Percentiles rank a stretch among this genome's conserved stretches.
phyloP scores from a whole-genome alignment of 164 flowering plant genomes.

The Paratinospora sagittata region DNA sequence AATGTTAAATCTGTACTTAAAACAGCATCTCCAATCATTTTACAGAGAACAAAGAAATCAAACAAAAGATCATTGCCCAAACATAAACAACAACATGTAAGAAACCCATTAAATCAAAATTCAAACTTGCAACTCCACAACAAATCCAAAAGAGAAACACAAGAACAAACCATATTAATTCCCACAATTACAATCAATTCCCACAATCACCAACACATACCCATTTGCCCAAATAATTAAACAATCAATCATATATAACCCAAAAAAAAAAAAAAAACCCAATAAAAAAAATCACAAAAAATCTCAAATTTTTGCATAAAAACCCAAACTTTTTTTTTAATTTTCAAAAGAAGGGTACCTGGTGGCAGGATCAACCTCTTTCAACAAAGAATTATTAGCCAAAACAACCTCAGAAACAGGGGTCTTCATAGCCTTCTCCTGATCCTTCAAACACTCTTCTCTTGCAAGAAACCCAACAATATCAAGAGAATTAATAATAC shows the following conservation, averaged over 20 bases:
- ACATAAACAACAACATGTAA: background rate
- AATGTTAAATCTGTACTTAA: too few species aligned
- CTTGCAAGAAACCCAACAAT: conserved; percentile 72
- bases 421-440: conserved; percentile 71
- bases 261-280: background rate
- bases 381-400: conserved; percentile 59
- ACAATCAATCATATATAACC: background rate
- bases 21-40: too few species aligned
- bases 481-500: conserved; percentile 78
- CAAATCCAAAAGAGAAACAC: background rate
- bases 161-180: background rate
- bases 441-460: conserved; percentile 59
- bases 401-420: conserved; percentile 77
- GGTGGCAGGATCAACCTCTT: conserved; percentile 85
- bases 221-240: background rate
- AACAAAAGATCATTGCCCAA: background rate
- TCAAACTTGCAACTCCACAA: background rate
- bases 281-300: too few species aligned
- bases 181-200: too few species aligned
- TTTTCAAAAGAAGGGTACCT: conserved; percentile 41
- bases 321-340: too few species aligned
- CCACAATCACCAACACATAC: background rate
- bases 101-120: background rate
- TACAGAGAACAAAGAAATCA: background rate
- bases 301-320: background rate